Conservation (phyloP, 2,329 filamentous ascomycete species). For the Colletotrichum sp. region DNA sequence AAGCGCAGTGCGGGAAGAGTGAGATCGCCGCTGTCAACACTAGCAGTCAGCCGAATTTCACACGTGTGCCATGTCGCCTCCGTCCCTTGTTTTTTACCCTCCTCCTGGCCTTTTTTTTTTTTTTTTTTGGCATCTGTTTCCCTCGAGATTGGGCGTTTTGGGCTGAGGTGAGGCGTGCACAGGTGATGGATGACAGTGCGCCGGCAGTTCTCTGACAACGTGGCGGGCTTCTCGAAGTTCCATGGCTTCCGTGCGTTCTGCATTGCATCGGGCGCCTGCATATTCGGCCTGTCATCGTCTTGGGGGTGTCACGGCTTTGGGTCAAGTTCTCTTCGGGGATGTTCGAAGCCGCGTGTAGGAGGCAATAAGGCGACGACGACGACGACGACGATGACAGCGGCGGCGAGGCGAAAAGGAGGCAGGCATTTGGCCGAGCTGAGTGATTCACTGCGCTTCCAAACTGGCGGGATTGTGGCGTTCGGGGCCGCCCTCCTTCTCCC, state of each 20-base stretch:
- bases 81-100: background rate
- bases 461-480: conserved; percentile 6
- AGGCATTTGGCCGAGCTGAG: background rate
- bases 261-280: background rate
- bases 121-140: background rate
- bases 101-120: background rate
- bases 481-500: background rate
- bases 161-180: background rate
- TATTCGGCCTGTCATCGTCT: background rate
- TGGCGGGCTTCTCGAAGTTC: conserved; percentile 1
- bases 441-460: background rate
- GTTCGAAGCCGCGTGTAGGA: background rate
- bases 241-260: background rate
- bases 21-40: conserved; percentile 1
- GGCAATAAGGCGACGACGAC: background rate
- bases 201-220: background rate
- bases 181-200: background rate
- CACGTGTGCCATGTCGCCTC: background rate
- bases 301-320: background rate
- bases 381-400: background rate
- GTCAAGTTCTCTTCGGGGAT: background rate
- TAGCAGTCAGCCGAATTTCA: background rate
- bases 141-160: background rate
- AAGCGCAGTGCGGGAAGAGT: background rate
- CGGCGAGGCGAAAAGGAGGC: background rate